Conservation (phyloP, 2,329 filamentous ascomycete genomes). For the Alternaria novae-zelandiae region DNA sequence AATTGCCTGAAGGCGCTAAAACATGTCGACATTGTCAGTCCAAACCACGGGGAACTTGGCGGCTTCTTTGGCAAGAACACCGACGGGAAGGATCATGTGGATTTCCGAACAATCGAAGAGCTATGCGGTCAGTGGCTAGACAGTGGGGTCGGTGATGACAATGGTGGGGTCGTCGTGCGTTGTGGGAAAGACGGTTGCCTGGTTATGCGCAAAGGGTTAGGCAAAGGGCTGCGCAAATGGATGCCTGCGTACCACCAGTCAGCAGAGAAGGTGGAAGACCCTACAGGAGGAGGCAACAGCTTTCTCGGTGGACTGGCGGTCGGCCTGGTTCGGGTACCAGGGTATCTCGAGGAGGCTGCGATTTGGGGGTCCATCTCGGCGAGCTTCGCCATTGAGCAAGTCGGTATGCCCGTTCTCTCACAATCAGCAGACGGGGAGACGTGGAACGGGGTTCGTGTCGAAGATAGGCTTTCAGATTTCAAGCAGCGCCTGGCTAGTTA, state of each 20-base stretch:
- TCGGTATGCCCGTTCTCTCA: slow-evolving; percentile 74
- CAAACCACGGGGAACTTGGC: slow-evolving; percentile 89
- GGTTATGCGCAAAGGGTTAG: slow-evolving; percentile 48
- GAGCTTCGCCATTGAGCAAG: slow-evolving; percentile 93
- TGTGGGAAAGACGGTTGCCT: slow-evolving; percentile 75
- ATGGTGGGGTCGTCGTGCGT: slow-evolving; percentile 70
- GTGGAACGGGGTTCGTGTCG: slow-evolving; percentile 57
- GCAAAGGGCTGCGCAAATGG: slow-evolving; percentile 62
- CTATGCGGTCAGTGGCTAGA: slow-evolving; percentile 49
- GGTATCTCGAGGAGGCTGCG: slow-evolving; percentile 70
- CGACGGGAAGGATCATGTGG: slow-evolving; percentile 43
- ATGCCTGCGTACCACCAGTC: slow-evolving; percentile 75
- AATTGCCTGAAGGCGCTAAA: slow-evolving; percentile 61
- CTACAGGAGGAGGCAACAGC: slow-evolving; percentile 91
- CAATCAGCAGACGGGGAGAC: slow-evolving; percentile 44
- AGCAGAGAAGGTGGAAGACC: slow-evolving; percentile 74
- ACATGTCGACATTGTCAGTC: slow-evolving; percentile 68
- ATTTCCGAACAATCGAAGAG: slow-evolving; percentile 49
- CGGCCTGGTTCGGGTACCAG: slow-evolving; percentile 55
- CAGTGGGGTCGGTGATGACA: slow-evolving; percentile 44
- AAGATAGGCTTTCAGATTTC: slow-evolving; percentile 52
- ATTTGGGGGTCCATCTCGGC: slow-evolving; percentile 82
- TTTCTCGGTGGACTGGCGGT: slow-evolving; percentile 73
- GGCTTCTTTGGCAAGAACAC: slow-evolving; percentile 72
- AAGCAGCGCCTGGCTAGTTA: slow-evolving; percentile 47